Percentiles rank a stretch among this genome's conserved stretches.
These are phyloP conservation scores for Diaporthe longicolla DNA, from an alignment of 2,329 filamentous ascomycete genomes.

Conservation along the genomic window DNA sequence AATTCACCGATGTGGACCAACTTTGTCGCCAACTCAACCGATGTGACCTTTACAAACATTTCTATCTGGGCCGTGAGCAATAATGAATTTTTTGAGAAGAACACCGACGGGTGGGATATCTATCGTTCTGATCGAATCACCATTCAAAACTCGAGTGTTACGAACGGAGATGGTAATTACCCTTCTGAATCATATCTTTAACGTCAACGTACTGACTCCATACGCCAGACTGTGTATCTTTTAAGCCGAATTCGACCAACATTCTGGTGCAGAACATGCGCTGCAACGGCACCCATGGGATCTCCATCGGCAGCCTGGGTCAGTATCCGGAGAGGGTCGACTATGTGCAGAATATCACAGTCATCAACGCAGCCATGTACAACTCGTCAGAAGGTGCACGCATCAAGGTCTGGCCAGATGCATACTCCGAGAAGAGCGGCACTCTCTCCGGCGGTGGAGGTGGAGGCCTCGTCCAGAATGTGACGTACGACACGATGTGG, in stretches of 20 bases:
- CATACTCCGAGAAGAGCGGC: slow-evolving; percentile 51
- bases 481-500: slow-evolving; percentile 71
- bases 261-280: slow-evolving; percentile 76
- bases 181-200: not conserved
- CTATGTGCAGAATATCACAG: slow-evolving; percentile 77
- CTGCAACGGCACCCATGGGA: slow-evolving; percentile 80
- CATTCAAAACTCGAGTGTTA: slow-evolving; percentile 74
- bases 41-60: slow-evolving; percentile 74
- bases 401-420: slow-evolving; percentile 74
- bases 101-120: slow-evolving; percentile 75
- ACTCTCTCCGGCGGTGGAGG: slow-evolving; percentile 73
- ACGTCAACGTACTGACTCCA: not conserved
- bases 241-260: slow-evolving; percentile 82
- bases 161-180: slow-evolving; percentile 70
- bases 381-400: slow-evolving; percentile 76
- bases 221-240: slow-evolving; percentile 73
- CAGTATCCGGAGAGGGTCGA: slow-evolving; percentile 76
- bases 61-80: slow-evolving; percentile 68
- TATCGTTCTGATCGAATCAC: slow-evolving; percentile 71
- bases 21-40: slow-evolving; percentile 71
- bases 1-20: slow-evolving; percentile 72
- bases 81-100: slow-evolving; percentile 71
- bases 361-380: slow-evolving; percentile 72
- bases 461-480: slow-evolving; percentile 69
- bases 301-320: slow-evolving; percentile 78